These are phyloP conservation scores for Diplodia mutila DNA, from an alignment of 2,329 filamentous ascomycete species.

Conservation along the genomic window DNA sequence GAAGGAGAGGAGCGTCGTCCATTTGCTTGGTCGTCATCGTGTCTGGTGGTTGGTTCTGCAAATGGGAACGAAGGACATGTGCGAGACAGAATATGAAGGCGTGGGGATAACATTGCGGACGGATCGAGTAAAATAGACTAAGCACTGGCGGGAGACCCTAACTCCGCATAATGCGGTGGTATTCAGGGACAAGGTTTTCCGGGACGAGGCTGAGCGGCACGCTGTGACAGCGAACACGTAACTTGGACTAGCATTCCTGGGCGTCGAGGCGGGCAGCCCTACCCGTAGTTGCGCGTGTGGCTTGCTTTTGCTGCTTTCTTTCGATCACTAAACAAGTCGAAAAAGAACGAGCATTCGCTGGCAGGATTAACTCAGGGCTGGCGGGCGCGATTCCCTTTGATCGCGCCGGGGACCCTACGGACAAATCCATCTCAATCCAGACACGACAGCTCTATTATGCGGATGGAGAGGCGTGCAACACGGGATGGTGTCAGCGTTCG, in stretches of 20 bases:
- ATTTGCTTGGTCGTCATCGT: constrained; percentile 9
- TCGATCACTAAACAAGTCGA: neutral
- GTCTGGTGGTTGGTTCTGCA: neutral
- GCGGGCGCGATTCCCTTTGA: neutral
- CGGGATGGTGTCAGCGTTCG: neutral
- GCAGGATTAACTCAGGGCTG: neutral
- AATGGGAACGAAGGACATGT: neutral
- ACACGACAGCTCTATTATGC: neutral
- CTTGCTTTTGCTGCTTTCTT: neutral
- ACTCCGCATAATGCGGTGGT: constrained; percentile 2
- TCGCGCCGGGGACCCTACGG: neutral
- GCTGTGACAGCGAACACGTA: constrained; percentile 11
- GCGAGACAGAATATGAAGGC: constrained; percentile 1
- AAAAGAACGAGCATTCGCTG: neutral
- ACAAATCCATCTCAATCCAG: neutral
- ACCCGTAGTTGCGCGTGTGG: neutral
- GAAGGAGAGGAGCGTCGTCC: neutral
- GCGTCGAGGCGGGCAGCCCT: neutral
- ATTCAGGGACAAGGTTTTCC: constrained; percentile 10
- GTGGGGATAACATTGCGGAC: neutral
- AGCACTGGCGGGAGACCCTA: neutral
- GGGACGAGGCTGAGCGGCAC: constrained; percentile 10
- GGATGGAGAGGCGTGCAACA: neutral
- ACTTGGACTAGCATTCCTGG: neutral
- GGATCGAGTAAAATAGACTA: constrained; percentile 9